Base-by-base conservation (phyloP, 805 yeast genomes). In the Komagataella mondaviorum region DNA sequence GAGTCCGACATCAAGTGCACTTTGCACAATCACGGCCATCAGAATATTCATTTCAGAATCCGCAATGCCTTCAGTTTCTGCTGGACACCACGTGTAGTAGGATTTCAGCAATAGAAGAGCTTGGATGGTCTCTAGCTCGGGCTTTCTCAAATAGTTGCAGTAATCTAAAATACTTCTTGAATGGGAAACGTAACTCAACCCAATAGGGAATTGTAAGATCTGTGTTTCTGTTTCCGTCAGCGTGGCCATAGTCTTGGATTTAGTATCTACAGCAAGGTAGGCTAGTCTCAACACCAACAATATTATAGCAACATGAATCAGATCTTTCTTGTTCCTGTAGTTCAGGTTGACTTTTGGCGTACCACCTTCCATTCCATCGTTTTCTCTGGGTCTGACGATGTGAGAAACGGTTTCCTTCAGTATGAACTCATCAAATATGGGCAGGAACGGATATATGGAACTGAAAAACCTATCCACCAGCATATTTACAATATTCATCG, bases 51-150 rank as follows among this genome's bases (percentile, higher is more conserved):
- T 68, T 51, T 71, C 73, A 16, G 70, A 63, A 8, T 71, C 72
- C 47, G 70, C 72, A 3, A 64, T 60, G 6, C 77, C 77, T 55
- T 77, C 80, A 20, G 78, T 76, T 56, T 75, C 77, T 56, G 75
- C 79, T 4, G 76, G 78, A 0, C 77, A 66, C 54, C 64, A 56
- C 36, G 57, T 61, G 55, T 63, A 72, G 61, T 77, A 77, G 44
- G 65, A 55, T 52, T 75, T 62, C 43, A 68, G 57, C 46, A 68
- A 60, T 46, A 72, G 54, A 3, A 74, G 61, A 24, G 73, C 63
- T 59, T 76, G 81, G 36, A 76, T 55, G 6, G 73, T 61, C 10
- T 70, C 69, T 39, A 78, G 51, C 43, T 70, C 70, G 5, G 73
- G 57, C 51, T 66, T 65, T 46, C 75, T 61, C 23, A 72, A 57